Conservation (phyloP, 345 rosid genomes). For the Citrus trifoliata region DNA sequence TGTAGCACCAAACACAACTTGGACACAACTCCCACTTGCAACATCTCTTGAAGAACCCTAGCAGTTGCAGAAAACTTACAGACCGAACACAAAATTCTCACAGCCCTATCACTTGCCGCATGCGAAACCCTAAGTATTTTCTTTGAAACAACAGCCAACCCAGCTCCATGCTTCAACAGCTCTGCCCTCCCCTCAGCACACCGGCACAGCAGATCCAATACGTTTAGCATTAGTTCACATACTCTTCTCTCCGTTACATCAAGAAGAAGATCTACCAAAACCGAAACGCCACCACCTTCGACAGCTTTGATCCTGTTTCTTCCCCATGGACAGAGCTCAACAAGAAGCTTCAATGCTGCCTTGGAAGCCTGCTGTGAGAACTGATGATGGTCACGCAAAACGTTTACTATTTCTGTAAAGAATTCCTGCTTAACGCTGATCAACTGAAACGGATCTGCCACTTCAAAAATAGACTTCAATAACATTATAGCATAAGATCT, state of each 20-base stretch:
- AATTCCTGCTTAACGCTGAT: constrained; percentile 26
- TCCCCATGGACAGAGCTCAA: constrained; percentile 52
- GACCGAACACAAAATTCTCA: constrained; percentile 44
- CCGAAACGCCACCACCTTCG: constrained; percentile 31
- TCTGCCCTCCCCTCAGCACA: constrained; percentile 64
- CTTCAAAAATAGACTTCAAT: constrained; percentile 32
- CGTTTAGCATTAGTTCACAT: constrained; percentile 36
- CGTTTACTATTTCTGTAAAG: constrained; percentile 36
- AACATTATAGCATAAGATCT: constrained; percentile 34
- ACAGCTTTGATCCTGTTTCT: constrained; percentile 56
- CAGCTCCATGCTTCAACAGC: constrained; percentile 53
- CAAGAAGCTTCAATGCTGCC: constrained; percentile 37
- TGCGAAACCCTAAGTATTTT: constrained; percentile 58
- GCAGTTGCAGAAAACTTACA: constrained; percentile 42
- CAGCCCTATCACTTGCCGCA: constrained; percentile 43
- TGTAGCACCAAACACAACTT: constrained; percentile 57
- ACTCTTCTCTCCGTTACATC: constrained; percentile 31
- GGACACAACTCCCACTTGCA: constrained; percentile 54
- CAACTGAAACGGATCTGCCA: constrained; percentile 43
- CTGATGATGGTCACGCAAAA: constrained; percentile 40
- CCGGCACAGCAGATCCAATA: constrained; percentile 45
- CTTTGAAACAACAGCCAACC: constrained; percentile 60
- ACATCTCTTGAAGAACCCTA: constrained; percentile 56
- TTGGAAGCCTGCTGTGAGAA: constrained; percentile 50
- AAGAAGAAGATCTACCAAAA: constrained; percentile 47